phyloP scores from a whole-genome alignment of 768 basidiomycete genomes.

The Megacollybia marginata region DNA sequence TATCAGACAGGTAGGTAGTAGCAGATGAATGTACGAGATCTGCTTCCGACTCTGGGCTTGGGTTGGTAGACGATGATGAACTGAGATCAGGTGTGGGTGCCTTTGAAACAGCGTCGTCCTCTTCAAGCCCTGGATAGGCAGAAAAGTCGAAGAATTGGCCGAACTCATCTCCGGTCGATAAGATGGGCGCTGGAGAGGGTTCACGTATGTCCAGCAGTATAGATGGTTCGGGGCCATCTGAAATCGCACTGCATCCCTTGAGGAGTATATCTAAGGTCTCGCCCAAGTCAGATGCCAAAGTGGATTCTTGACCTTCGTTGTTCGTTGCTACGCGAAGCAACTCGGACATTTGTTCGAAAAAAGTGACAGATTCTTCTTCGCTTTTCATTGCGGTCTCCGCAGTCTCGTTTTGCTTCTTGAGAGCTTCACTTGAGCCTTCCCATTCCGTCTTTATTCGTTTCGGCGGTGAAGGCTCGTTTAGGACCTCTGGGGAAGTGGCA shows the following conservation, averaged over 20 bases:
- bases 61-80: slow-evolving; percentile 64
- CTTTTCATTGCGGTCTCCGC: slow-evolving; percentile 46
- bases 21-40: slow-evolving; percentile 32
- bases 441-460: slow-evolving; percentile 69
- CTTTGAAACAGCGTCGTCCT: slow-evolving; percentile 55
- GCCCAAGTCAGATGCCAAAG: slow-evolving; percentile 40
- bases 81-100: slow-evolving; percentile 72
- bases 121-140: slow-evolving; percentile 46
- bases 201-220: slow-evolving; percentile 24
- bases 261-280: slow-evolving; percentile 58
- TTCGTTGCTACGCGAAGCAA: slow-evolving; percentile 47
- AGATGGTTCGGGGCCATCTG: slow-evolving; percentile 34
- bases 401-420: slow-evolving; percentile 33
- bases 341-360: slow-evolving; percentile 60
- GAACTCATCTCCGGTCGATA: slow-evolving; percentile 37
- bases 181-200: slow-evolving; percentile 16
- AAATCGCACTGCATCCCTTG: slow-evolving; percentile 37
- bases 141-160: slow-evolving; percentile 68
- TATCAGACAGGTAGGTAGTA: slow-evolving; percentile 31
- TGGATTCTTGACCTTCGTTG: slow-evolving; percentile 35
- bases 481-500: slow-evolving; percentile 17
- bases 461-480: slow-evolving; percentile 56
- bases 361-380: slow-evolving; percentile 56
- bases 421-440: slow-evolving; percentile 51
- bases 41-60: slow-evolving; percentile 69